Percentiles rank a stretch among this genome's conserved stretches.
These are phyloP conservation scores for Phoenix roebelenii DNA, from an alignment of 176 grass and related monocot genomes.

Conservation along the genomic window DNA sequence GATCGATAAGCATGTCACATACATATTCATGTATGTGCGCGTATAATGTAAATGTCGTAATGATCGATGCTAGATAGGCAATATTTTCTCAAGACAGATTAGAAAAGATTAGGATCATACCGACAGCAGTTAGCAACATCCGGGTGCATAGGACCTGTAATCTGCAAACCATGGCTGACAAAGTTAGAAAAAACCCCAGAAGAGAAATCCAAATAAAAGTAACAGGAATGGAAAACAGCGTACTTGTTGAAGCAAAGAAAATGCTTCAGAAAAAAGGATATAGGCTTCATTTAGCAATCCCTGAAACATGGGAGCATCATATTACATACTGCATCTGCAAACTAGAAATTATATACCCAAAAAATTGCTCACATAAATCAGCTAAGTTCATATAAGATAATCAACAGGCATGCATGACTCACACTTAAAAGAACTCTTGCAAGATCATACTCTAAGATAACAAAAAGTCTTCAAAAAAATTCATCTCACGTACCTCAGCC, in stretches of 20 bases:
- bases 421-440: too few relatives aligned
- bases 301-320: conserved; percentile 32
- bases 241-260: conserved; percentile 97
- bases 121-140: conserved; percentile 90
- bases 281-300: conserved; percentile 86
- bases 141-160: conserved; percentile 92
- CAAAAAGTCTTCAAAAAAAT: too few relatives aligned
- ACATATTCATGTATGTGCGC: too few relatives aligned
- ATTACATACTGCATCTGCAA: background rate
- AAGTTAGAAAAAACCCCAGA: conserved; percentile 14
- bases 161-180: conserved; percentile 32
- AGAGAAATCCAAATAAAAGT: too few relatives aligned
- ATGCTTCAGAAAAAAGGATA: conserved; percentile 86
- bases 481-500: conserved; percentile 47
- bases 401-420: too few relatives aligned
- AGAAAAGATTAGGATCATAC: conserved; percentile 33
- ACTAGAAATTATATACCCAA: too few relatives aligned
- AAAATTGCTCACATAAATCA: too few relatives aligned
- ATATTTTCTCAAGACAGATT: background rate
- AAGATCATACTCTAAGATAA: too few relatives aligned
- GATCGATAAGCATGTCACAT: too few relatives aligned
- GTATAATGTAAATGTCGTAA: too few relatives aligned
- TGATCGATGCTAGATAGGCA: too few relatives aligned
- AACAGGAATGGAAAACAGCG: background rate
- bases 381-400: too few relatives aligned